Conservation (phyloP, 73 alveolate genomes). For the Tetrahymena malaccensis region DNA sequence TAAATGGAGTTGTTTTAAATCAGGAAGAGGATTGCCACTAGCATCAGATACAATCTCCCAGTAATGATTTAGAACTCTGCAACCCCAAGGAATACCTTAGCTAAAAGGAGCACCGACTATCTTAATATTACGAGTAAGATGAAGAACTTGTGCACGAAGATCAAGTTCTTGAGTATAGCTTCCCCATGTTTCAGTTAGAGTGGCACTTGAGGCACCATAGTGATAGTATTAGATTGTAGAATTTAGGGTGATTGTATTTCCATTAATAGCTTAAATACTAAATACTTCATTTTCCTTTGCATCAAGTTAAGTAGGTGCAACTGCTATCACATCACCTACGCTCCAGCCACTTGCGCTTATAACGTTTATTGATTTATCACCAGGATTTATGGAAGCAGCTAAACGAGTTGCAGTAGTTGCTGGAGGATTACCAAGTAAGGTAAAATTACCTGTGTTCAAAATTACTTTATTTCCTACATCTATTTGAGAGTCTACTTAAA, state of each 20-base stretch:
- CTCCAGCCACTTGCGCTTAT: conserved; percentile 11
- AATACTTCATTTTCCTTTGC: conserved; percentile 9
- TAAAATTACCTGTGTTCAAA: conserved; percentile 6
- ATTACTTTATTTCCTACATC: conserved; percentile 31
- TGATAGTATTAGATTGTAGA: neutral
- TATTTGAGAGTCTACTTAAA: conserved; percentile 3
- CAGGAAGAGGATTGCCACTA: conserved; percentile 4
- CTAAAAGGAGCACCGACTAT: neutral
- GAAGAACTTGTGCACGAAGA: conserved; percentile 15
- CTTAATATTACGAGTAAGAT: conserved; percentile 26
- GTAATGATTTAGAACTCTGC: neutral
- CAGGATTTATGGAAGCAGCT: conserved; percentile 7
- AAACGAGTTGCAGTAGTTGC: conserved; percentile 1
- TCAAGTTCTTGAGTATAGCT: neutral
- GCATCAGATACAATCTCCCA: neutral
- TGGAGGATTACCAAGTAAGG: conserved; percentile 15
- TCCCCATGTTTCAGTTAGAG: neutral
- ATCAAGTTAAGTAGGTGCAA: conserved; percentile 11
- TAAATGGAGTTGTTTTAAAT: neutral
- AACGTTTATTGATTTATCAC: conserved; percentile 3
- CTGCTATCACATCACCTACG: conserved; percentile 21
- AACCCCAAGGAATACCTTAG: conserved; percentile 1
- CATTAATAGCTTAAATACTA: neutral
- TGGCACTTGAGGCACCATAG: neutral
- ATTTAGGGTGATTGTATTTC: neutral